Conservation (phyloP, 257 asterid genomes). For the Capsicum chinense region DNA sequence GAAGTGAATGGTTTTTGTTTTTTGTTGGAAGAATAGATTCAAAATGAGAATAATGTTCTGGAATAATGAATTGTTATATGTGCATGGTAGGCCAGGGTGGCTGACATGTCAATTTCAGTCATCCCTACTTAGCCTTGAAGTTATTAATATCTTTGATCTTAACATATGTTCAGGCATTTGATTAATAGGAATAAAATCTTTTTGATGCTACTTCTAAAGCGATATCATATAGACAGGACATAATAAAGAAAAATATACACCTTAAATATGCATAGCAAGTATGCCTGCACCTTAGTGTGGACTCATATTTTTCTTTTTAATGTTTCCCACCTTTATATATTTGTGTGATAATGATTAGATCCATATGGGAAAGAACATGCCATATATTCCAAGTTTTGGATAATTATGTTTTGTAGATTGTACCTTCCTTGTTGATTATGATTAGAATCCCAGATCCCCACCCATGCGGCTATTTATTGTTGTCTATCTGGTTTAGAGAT, state of each 20-base stretch:
- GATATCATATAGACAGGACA: conserved; percentile 91
- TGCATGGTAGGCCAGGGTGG: conserved; percentile 68
- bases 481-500: neutral
- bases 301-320: conserved; percentile 27
- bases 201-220: conserved; percentile 99
- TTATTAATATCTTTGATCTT: conserved; percentile 21
- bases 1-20: conserved; percentile 33
- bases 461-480: neutral
- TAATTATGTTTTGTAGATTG: conserved; percentile 8
- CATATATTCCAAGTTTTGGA: neutral
- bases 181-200: conserved; percentile 97
- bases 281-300: conserved; percentile 15
- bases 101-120: conserved; percentile 17
- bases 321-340: neutral
- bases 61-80: conserved; percentile 93
- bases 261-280: conserved; percentile 96
- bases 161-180: conserved; percentile 72
- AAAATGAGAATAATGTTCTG: conserved; percentile 80
- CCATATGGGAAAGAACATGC: conserved; percentile 9
- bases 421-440: conserved; percentile 15
- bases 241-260: conserved; percentile 96
- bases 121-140: conserved; percentile 12
- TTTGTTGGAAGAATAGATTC: conserved; percentile 78
- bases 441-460: neutral
- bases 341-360: neutral